Evolutionary conservation across 2,329 filamentous ascomycete genomes (phyloP).

Genomic region (Sporothrix mexicana): DNA sequence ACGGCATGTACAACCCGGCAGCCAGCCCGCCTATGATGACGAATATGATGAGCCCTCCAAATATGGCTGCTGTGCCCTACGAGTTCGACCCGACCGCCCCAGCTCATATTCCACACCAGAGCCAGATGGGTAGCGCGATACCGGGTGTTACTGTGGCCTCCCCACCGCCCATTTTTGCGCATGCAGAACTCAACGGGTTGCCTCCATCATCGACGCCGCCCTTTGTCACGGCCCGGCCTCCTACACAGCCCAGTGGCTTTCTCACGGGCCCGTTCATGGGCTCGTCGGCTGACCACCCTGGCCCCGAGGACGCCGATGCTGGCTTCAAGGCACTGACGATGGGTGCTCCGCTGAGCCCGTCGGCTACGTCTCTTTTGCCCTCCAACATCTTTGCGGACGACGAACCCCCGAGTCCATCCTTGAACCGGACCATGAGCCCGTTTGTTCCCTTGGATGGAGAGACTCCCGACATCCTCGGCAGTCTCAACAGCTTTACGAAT

Average conservation of each 20-base stretch:
- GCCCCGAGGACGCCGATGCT: slow-evolving; percentile 61
- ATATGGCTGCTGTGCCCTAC: slow-evolving; percentile 45
- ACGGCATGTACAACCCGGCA: slow-evolving; percentile 49
- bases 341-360: slow-evolving; percentile 76
- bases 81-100: slow-evolving; percentile 54
- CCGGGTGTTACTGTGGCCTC: slow-evolving; percentile 52
- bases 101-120: slow-evolving; percentile 55
- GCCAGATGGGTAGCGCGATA: slow-evolving; percentile 56
- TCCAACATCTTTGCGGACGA: slow-evolving; percentile 67
- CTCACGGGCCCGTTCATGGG: slow-evolving; percentile 61
- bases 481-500: slow-evolving; percentile 25
- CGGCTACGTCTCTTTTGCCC: slow-evolving; percentile 74
- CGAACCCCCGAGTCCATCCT: slow-evolving; percentile 55
- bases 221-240: slow-evolving; percentile 28
- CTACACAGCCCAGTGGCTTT: slow-evolving; percentile 54
- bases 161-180: slow-evolving; percentile 48
- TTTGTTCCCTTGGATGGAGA: slow-evolving; percentile 45
- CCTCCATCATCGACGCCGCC: slow-evolving; percentile 46
- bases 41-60: neutral
- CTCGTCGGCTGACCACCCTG: slow-evolving; percentile 51
- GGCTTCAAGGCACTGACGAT: slow-evolving; percentile 64
- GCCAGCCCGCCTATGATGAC: slow-evolving; percentile 12
- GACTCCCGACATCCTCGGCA: slow-evolving; percentile 2
- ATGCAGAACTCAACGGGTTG: slow-evolving; percentile 45
- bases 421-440: slow-evolving; percentile 45